A percentile compares a stretch with the other conserved stretches of the same genome.
These are phyloP conservation scores for Cladophialophora immunda DNA, from an alignment of 2,329 filamentous ascomycete genomes.

Conservation along the genomic window DNA sequence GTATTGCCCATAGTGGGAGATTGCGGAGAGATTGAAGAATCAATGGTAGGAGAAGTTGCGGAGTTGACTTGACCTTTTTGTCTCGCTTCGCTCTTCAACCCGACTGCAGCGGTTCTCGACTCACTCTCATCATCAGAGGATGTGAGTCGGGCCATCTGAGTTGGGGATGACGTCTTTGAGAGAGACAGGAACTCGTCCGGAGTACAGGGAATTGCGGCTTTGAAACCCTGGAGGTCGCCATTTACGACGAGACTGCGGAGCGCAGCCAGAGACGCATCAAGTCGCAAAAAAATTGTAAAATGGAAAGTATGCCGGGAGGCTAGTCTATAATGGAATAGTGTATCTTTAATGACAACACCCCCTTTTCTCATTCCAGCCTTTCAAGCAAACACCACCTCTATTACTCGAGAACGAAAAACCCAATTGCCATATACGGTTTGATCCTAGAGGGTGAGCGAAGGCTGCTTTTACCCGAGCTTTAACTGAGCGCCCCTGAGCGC, in stretches of 20 bases:
- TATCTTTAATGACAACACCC: not conserved
- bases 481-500: too few species aligned
- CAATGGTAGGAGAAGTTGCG: conserved; percentile 4
- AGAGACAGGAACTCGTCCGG: not conserved
- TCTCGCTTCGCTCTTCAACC: conserved; percentile 46
- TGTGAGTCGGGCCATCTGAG: conserved; percentile 43
- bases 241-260: not conserved
- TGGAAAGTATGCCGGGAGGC: not conserved
- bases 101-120: conserved; percentile 57
- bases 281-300: not conserved
- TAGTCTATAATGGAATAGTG: not conserved
- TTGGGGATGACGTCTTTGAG: not conserved
- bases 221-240: not conserved
- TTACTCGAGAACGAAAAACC: too few species aligned
- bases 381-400: not conserved
- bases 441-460: too few species aligned
- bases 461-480: too few species aligned
- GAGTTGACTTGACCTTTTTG: conserved; percentile 29
- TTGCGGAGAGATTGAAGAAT: conserved; percentile 7
- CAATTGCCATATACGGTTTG: too few species aligned
- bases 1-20: conserved; percentile 16
- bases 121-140: conserved; percentile 48
- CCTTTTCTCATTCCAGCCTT: not conserved
- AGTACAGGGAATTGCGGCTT: not conserved
- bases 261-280: not conserved